Base-by-base conservation (phyloP, 495 filamentous ascomycete genomes). In the Xylaria nigripes region DNA sequence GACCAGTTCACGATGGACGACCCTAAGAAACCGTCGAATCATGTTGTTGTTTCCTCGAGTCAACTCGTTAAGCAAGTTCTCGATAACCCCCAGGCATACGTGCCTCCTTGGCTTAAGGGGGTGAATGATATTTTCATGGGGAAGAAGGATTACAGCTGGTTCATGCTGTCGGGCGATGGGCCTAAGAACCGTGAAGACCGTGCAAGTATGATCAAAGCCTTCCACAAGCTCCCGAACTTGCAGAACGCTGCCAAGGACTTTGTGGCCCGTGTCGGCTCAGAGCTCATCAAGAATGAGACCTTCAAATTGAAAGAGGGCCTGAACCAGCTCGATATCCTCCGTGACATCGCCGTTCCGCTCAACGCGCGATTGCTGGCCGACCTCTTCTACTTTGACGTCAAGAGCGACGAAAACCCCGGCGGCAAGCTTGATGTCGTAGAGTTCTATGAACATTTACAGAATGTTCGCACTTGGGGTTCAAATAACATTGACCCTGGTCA, bases 261-360 rank as follows among this genome's bases (percentile, higher is more conserved):
- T 54, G 84, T 83, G 66, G 72, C 81, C 60, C 69, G 80, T 25
- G 78, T 76, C 16, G 89, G 85, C 7, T 54, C 73, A 13, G 71
- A 81, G 42, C 69, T 90, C 19, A 73, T 91, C 59, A 69, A 76
- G 3, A 76, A 81, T 50, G 81, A 86, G 56, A 75, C 76, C 10
- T 82, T 80, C 66, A 55, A 48, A 13, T 53, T 72, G 10, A 57
- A 65, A 25, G 76, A 81, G 43, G 68, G 79, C 1, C 74, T 77
- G 30, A 79, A 84, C 63, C 82, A 86, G 68, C 73, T 90, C 36
- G 86, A 90, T 56, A 77, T 87, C 45, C 81, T 86, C 23, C 78
- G 84, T 43, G 86, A 89, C 62, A 73, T 89, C 44, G 84, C 82
- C 44, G 87, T 70, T 45, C 67, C 67, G 4, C 38, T 70, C 36